These are phyloP conservation scores for Hypoxylon sp. DNA, from an alignment of 2,329 filamentous ascomycete genomes.

Conservation along the genomic window DNA sequence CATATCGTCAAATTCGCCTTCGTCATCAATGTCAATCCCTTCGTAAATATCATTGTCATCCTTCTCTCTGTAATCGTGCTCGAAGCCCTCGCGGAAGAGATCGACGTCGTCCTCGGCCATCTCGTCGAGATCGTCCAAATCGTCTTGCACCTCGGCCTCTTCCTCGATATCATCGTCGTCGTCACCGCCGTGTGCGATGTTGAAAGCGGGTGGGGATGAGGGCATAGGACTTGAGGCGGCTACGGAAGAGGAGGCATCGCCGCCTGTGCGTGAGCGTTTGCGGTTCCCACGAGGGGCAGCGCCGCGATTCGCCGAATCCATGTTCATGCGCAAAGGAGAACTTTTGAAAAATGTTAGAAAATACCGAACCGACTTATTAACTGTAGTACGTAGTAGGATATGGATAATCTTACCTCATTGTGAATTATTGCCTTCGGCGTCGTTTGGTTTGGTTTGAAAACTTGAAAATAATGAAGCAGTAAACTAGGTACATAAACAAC, in stretches of 20 bases:
- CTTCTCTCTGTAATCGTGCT: slow-evolving; percentile 73
- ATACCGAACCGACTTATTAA: too few relatives aligned
- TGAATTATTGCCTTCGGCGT: slow-evolving; percentile 16
- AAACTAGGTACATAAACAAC: background rate
- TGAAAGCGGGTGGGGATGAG: slow-evolving; percentile 71
- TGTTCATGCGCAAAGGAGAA: slow-evolving; percentile 82
- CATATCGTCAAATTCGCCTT: slow-evolving; percentile 76
- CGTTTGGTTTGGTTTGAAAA: slow-evolving; percentile 2
- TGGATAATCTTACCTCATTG: slow-evolving; percentile 29
- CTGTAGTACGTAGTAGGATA: background rate
- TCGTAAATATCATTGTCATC: slow-evolving; percentile 76
- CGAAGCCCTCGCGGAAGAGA: slow-evolving; percentile 77
- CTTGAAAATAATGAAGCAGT: background rate
- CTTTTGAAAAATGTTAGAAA: slow-evolving; percentile 53
- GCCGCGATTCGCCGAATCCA: slow-evolving; percentile 85
- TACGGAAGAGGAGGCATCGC: slow-evolving; percentile 60
- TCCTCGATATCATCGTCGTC: slow-evolving; percentile 77
- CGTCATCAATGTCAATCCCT: slow-evolving; percentile 77
- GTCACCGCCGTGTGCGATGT: slow-evolving; percentile 72
- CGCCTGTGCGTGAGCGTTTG: slow-evolving; percentile 63
- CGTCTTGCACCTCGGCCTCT: slow-evolving; percentile 75
- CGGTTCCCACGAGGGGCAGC: slow-evolving; percentile 59
- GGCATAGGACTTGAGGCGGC: slow-evolving; percentile 69
- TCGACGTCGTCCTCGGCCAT: slow-evolving; percentile 84
- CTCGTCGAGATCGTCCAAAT: slow-evolving; percentile 81